Base-by-base conservation (phyloP, 306 rosid species). In the Sphenostylis stenocarpa region DNA sequence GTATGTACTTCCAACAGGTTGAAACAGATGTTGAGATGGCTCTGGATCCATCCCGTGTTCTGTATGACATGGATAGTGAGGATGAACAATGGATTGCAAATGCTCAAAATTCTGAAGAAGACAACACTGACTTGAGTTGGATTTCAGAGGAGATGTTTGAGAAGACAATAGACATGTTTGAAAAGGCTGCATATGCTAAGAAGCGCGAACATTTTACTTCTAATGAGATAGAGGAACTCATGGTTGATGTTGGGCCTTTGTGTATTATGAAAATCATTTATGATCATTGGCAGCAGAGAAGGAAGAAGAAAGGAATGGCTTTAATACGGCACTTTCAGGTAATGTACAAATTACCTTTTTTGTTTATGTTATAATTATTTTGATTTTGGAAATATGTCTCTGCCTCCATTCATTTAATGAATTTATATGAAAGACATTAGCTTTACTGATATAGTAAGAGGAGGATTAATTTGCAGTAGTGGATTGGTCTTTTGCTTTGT, bases 31-130 rank as follows among this genome's bases (percentile, higher is more conserved):
- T 88, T 82, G 94, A 92, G 86, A 91, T 91, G 94, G 99, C 98
- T 73, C 81, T 96, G 87, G 58, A 89, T 88, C 90, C 97, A 73
- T 80, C 77, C 4, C 88, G 69, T 39, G 84, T 91, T 78, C 76
- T 92, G 80, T 96, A 96, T 85, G 98, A 96, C 86, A 92, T 96
- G 99, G 99, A 96, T 79, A 96, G 96, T 51, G 99, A 92, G 64
- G 99, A 96, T 74, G 99, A 92, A 77, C 84, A 49, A 77, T 96
- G 98, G 97, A 53, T 96, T 83, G 71, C 52, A 49, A 71, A 63
- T 39, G 45, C 68, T 21, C 82, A 7, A 82, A 83, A 52, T 83
- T 86, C 88, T 77, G 90, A 83, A 81, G 60, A 66, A 55, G 77
- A 57, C 28, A 75, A 85, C 51, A 36, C 53, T 70, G 20, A 77